Evolutionary conservation across 2,329 filamentous ascomycete species (phyloP).

Genomic region (Trichoderma oligosporum): DNA sequence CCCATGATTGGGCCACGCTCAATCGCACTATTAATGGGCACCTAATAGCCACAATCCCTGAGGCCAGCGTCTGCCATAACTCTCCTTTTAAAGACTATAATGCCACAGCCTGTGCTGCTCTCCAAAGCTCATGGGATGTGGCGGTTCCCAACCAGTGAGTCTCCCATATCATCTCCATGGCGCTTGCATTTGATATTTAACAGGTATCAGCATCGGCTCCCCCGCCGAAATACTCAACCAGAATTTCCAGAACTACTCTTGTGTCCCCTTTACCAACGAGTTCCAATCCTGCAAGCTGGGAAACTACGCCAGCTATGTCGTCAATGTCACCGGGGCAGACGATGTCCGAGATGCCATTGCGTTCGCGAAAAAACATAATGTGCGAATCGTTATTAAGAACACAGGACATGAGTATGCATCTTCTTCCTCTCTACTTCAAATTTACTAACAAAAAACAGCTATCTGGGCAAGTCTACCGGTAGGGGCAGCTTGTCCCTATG

Average conservation of each 20-base stretch:
- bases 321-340: conserved; percentile 18
- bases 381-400: conserved; percentile 38
- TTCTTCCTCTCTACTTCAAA: too few relatives aligned
- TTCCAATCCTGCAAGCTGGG: not conserved
- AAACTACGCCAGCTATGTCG: not conserved
- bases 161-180: not conserved
- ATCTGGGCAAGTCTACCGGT: conserved; percentile 37
- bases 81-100: conserved; percentile 36
- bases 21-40: conserved; percentile 49
- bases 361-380: conserved; percentile 39
- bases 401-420: conserved; percentile 30
- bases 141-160: too few relatives aligned
- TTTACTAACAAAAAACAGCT: conserved; percentile 8
- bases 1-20: conserved; percentile 44
- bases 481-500: conserved; percentile 36
- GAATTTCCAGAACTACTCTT: conserved; percentile 7
- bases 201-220: not conserved
- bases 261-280: conserved; percentile 2
- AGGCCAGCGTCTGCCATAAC: conserved; percentile 49
- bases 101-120: conserved; percentile 36
- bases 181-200: too few relatives aligned
- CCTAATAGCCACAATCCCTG: conserved; percentile 48
- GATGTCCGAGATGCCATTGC: not conserved
- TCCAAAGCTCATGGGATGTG: too few relatives aligned
- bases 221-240: not conserved